A percentile compares a stretch with the other conserved stretches of the same genome.
Evolutionary conservation across 106 monocot species (phyloP).

Genomic region (Dioscorea zingiberensis): DNA sequence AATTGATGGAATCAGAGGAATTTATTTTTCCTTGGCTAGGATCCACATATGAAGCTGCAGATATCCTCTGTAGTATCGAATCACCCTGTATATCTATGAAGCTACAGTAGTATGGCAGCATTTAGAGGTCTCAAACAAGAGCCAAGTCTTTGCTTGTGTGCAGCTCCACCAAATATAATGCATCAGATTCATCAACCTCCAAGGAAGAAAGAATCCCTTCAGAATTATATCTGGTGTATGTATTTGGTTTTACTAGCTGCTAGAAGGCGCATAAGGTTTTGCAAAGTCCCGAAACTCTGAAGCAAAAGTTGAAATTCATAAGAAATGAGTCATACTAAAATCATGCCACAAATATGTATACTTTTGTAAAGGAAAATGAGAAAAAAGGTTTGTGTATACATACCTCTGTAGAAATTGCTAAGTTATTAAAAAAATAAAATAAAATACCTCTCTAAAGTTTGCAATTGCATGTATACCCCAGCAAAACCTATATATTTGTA

Average conservation of each 20-base stretch:
- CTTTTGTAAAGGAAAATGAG: no score
- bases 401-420: no score
- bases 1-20: conserved; percentile 33
- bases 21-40: conserved; percentile 7
- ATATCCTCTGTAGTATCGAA: conserved; percentile 69
- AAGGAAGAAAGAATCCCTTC: conserved; percentile 28
- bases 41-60: conserved; percentile 24
- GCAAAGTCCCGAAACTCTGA: conserved; percentile 79
- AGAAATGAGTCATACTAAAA: no score
- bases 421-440: no score
- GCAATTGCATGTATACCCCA: not conserved
- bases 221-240: conserved; percentile 15
- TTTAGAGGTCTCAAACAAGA: conserved; percentile 56
- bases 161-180: conserved; percentile 65
- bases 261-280: conserved; percentile 54
- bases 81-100: conserved; percentile 56
- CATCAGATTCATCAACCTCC: conserved; percentile 35
- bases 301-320: not conserved
- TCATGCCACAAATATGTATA: no score
- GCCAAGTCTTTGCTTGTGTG: conserved; percentile 72
- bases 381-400: no score
- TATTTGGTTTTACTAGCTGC: conserved; percentile 35
- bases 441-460: not conserved
- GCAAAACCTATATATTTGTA: no score
- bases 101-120: conserved; percentile 62